phyloP scores from a whole-genome alignment of 2,329 filamentous ascomycete species.

The Aplosporella prunicola region DNA sequence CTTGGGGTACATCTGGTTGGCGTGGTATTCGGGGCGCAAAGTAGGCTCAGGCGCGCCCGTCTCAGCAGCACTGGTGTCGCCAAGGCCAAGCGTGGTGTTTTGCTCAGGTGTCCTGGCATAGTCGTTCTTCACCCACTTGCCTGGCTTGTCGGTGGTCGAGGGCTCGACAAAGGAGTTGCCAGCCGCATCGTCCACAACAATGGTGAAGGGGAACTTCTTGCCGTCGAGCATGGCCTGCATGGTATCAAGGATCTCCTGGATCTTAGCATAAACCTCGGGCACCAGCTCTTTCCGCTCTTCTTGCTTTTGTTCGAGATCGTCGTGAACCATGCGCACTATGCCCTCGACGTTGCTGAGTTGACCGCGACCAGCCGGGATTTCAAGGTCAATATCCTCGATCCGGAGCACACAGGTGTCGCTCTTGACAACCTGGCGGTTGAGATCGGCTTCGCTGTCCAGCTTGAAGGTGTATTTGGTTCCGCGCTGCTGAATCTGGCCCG shows the following conservation, averaged over 20 bases:
- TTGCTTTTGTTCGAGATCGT: slow-evolving; percentile 75
- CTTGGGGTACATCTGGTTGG: slow-evolving; percentile 35
- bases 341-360: slow-evolving; percentile 93
- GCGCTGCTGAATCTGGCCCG: slow-evolving; percentile 82
- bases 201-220: slow-evolving; percentile 73
- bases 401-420: slow-evolving; percentile 78
- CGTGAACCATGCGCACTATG: slow-evolving; percentile 65
- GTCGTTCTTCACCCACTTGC: slow-evolving; percentile 81
- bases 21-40: slow-evolving; percentile 44
- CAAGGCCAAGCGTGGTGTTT: slow-evolving; percentile 75
- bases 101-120: slow-evolving; percentile 76
- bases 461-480: slow-evolving; percentile 77
- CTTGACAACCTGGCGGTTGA: slow-evolving; percentile 83
- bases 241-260: slow-evolving; percentile 65
- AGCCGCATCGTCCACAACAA: slow-evolving; percentile 80
- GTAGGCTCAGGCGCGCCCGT: slow-evolving; percentile 46
- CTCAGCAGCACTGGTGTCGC: slow-evolving; percentile 33
- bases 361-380: slow-evolving; percentile 83
- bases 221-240: slow-evolving; percentile 70
- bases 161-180: slow-evolving; percentile 97
- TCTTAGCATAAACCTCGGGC: slow-evolving; percentile 69
- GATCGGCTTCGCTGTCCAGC: slow-evolving; percentile 61
- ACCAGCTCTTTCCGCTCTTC: slow-evolving; percentile 67
- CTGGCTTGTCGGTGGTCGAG: slow-evolving; percentile 61
- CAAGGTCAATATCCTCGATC: slow-evolving; percentile 84